A percentile compares a stretch with the other conserved stretches of the same genome.
Conservation (phyloP, 2,329 filamentous ascomycete species). For the Colletotrichum eleusines region DNA sequence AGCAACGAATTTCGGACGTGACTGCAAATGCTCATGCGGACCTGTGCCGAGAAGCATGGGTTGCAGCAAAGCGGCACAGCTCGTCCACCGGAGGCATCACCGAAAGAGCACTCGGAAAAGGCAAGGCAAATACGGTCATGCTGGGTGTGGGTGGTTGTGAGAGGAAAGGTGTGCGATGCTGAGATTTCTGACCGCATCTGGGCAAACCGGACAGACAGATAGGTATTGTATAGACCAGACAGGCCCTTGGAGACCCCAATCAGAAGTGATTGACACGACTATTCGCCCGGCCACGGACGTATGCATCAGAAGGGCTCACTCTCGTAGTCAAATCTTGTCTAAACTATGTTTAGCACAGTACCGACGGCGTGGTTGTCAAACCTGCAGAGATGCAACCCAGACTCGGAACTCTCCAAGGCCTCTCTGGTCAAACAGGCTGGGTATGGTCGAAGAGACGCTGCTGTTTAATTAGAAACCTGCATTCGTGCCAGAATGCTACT, state of each 20-base stretch:
- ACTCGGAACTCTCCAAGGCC: background rate
- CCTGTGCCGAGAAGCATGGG: background rate
- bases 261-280: background rate
- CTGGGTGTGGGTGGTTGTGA: background rate
- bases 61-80: constrained; percentile 9
- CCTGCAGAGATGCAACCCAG: background rate
- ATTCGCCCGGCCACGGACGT: background rate
- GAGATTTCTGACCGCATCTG: background rate
- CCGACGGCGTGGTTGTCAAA: background rate
- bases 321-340: background rate
- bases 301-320: constrained; percentile 1
- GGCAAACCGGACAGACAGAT: background rate
- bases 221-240: background rate
- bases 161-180: background rate
- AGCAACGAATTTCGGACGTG: background rate
- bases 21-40: constrained; percentile 1
- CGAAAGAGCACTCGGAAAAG: background rate
- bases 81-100: background rate
- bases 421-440: no score
- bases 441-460: background rate
- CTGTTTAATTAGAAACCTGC: background rate
- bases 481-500: background rate
- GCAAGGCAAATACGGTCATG: background rate
- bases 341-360: background rate
- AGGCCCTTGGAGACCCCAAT: no score